Percentiles rank a stretch among this genome's conserved stretches.
Conservation (phyloP, 768 basidiomycete genomes). For the Polyporus arcularius region DNA sequence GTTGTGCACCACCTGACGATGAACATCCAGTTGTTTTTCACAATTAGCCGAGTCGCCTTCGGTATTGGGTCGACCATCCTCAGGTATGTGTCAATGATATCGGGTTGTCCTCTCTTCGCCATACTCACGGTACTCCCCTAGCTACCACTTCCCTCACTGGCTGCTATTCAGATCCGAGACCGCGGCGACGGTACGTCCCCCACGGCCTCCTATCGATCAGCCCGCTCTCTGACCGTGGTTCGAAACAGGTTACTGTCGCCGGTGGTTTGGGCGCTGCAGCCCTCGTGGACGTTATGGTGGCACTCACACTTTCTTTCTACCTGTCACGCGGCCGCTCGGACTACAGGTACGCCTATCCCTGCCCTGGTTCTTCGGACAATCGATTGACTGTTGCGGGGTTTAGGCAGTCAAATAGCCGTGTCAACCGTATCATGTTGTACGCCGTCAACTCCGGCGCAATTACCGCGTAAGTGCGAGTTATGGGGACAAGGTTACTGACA, state of each 20-base stretch:
- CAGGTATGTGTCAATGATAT: conserved; percentile 1
- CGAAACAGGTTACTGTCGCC: conserved; percentile 3
- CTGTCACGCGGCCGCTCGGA: conserved; percentile 7
- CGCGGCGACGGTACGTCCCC: conserved; percentile 1
- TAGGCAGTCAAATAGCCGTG: conserved; percentile 11
- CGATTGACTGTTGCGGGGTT: not conserved
- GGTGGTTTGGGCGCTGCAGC: conserved; percentile 13
- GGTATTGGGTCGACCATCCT: conserved; percentile 14
- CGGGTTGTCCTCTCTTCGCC: not conserved
- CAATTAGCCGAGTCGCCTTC: conserved; percentile 10
- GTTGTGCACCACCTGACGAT: not conserved
- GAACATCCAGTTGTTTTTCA: not conserved
- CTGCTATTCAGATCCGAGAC: conserved; percentile 7
- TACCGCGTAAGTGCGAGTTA: conserved; percentile 5
- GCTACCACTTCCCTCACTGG: conserved; percentile 6
- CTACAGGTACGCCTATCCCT: not conserved
- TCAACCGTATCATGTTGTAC: conserved; percentile 14
- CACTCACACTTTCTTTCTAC: conserved; percentile 17
- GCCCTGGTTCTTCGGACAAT: not conserved
- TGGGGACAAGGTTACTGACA: not conserved
- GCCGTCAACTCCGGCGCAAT: conserved; percentile 18
- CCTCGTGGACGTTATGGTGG: conserved; percentile 13
- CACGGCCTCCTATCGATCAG: not conserved
- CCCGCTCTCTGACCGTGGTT: not conserved
- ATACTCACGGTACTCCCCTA: not conserved